Percentiles rank a stretch among this genome's conserved stretches.
Conservation (phyloP, 2,329 filamentous ascomycete species). For the Helminthosporium solani region DNA sequence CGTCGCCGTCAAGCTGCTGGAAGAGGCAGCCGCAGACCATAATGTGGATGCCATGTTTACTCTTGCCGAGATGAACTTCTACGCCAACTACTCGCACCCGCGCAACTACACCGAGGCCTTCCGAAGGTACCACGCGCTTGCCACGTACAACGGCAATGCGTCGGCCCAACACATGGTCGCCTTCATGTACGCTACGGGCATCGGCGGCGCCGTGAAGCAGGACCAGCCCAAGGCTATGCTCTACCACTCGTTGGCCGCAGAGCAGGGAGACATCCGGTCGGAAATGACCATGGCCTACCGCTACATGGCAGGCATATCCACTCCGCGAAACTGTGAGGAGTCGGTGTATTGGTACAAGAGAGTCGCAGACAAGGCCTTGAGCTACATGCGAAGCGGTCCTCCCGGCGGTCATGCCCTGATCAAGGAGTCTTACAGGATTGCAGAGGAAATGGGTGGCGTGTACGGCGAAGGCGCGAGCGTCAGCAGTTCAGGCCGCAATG, state of each 20-base stretch:
- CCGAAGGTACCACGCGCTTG: conserved; percentile 75
- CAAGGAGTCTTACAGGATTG: conserved; percentile 78
- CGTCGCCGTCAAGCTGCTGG: conserved; percentile 60
- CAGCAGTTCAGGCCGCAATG: conserved; percentile 81
- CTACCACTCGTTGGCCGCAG: conserved; percentile 91
- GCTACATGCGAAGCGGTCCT: conserved; percentile 83
- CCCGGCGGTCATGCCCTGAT: conserved; percentile 81
- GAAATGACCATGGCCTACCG: conserved; percentile 94
- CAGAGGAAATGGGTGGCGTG: conserved; percentile 86
- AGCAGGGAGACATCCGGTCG: conserved; percentile 76
- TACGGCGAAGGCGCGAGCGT: conserved; percentile 95
- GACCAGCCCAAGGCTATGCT: conserved; percentile 90
- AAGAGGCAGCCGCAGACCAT: conserved; percentile 57
- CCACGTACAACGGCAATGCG: conserved; percentile 75
- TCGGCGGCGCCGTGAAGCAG: conserved; percentile 75
- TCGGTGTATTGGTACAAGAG: conserved; percentile 87
- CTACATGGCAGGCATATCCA: conserved; percentile 80
- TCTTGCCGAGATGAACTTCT: conserved; percentile 93
- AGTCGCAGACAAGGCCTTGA: conserved; percentile 89
- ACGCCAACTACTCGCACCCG: conserved; percentile 88
- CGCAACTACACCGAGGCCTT: conserved; percentile 79
- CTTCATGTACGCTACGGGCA: conserved; percentile 91
- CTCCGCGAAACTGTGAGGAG: conserved; percentile 79
- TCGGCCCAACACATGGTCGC: conserved; percentile 96
- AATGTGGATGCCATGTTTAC: conserved; percentile 84